Evolutionary conservation across 768 basidiomycete species (phyloP).

Genomic region (Termitomyces sp.): DNA sequence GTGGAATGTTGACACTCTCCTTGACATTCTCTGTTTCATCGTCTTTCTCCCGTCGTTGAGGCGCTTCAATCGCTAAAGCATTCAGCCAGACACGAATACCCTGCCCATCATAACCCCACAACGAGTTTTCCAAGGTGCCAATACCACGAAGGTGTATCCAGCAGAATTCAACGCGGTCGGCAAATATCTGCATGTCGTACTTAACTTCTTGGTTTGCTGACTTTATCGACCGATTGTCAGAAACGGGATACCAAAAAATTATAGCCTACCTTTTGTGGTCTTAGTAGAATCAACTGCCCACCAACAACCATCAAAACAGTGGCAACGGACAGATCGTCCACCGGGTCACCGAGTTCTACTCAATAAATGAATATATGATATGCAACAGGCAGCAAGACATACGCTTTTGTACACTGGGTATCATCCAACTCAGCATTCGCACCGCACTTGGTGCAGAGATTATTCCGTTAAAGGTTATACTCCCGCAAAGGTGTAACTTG

Average conservation of each 20-base stretch:
- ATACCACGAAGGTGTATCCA: slow-evolving; percentile 98
- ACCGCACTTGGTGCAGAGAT: slow-evolving; percentile 81
- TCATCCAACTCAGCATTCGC: slow-evolving; percentile 94
- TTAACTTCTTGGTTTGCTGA: slow-evolving; percentile 84
- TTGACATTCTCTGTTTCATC: slow-evolving; percentile 52
- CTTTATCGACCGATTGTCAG: slow-evolving; percentile 28
- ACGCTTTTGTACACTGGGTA: slow-evolving; percentile 92
- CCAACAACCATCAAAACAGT: slow-evolving; percentile 96
- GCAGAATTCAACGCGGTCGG: slow-evolving; percentile 96
- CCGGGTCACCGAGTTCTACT: slow-evolving; percentile 88
- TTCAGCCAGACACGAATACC: slow-evolving; percentile 93
- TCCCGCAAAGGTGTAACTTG: slow-evolving; percentile 86
- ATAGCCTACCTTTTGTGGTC: slow-evolving; percentile 75
- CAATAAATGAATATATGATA: neutral
- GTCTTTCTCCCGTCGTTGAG: slow-evolving; percentile 28
- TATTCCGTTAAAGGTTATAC: slow-evolving; percentile 90
- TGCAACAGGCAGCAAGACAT: slow-evolving; percentile 20
- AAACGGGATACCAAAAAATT: neutral
- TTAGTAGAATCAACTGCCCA: slow-evolving; percentile 82
- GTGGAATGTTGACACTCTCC: slow-evolving; percentile 87
- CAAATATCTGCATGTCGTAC: slow-evolving; percentile 96
- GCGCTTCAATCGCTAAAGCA: slow-evolving; percentile 82
- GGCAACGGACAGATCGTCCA: slow-evolving; percentile 87
- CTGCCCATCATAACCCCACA: slow-evolving; percentile 95
- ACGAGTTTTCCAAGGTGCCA: slow-evolving; percentile 88